Evolutionary conservation across 306 rosid genomes (phyloP).

Genomic region (Begonia loranthoides): DNA sequence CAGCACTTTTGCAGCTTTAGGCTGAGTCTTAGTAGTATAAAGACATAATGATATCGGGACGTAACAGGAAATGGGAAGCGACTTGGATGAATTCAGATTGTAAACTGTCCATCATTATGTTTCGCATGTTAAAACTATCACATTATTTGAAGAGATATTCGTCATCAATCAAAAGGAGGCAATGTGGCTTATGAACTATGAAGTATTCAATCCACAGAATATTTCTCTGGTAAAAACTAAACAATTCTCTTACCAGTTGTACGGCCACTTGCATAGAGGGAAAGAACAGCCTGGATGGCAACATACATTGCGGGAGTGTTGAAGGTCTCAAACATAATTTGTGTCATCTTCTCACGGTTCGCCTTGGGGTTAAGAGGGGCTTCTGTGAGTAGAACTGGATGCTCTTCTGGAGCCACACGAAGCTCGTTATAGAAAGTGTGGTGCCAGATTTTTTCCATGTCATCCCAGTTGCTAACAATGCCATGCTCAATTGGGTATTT

Average conservation of each 20-base stretch:
- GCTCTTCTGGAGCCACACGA: slow-evolving; percentile 95
- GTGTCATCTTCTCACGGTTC: slow-evolving; percentile 92
- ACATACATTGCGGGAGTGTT: slow-evolving; percentile 96
- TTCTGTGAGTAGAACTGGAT: slow-evolving; percentile 94
- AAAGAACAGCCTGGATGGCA: slow-evolving; percentile 93
- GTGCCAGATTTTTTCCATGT: slow-evolving; percentile 98
- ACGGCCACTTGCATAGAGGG: slow-evolving; percentile 96
- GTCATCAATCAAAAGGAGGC: no score
- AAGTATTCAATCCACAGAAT: no score
- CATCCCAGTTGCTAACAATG: slow-evolving; percentile 94
- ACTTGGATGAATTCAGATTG: neutral
- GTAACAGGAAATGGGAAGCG: neutral
- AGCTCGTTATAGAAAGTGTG: slow-evolving; percentile 92
- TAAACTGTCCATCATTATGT: no score
- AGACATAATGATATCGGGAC: neutral
- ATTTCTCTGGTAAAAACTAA: neutral
- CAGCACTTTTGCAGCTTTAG: neutral
- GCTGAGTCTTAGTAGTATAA: no score
- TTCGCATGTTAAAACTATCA: no score
- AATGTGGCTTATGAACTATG: no score
- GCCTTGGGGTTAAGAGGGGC: slow-evolving; percentile 98
- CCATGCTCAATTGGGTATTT: slow-evolving; percentile 96
- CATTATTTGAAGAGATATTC: no score
- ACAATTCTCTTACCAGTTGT: slow-evolving; percentile 57
- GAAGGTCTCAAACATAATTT: slow-evolving; percentile 92